Evolutionary conservation across 75 land plant genomes (phyloP), one percentile per base, ranked within the genome.

Genomic region (Selaginella tamariscina): DNA sequence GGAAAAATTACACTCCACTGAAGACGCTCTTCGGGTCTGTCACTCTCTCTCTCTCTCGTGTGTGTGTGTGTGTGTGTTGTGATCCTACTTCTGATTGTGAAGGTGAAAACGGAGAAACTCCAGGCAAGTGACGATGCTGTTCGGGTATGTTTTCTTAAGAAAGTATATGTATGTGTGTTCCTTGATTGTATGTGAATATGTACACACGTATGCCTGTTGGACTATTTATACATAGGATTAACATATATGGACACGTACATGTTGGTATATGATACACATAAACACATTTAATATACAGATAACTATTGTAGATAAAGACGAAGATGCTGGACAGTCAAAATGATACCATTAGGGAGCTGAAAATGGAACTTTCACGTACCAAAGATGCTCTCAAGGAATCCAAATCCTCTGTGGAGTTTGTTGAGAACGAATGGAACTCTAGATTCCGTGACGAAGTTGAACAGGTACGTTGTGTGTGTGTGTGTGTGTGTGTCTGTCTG

Each of bases 271-370:
- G n/a, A n/a, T n/a, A n/a, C n/a, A n/a, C n/a, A n/a, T n/a, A n/a
- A n/a, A n/a, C n/a, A n/a, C n/a, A n/a, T n/a, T n/a, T n/a, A n/a
- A n/a, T n/a, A n/a, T n/a, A n/a, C n/a, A n/a, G n/a, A n/a, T n/a
- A n/a, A n/a, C n/a, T n/a, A n/a, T n/a, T 13, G 5, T 39, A 77
- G 78, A 72, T 73, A 30, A 73, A 77, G 26, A 77, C 0, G 27
- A 65, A 77, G 32, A 73, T 72, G 67, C 49, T 69, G 9, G 74
- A 72, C 15, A 72, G 69, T 57, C 79, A 69, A 29, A 65, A 77
- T 73, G 75, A 65, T 2, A 68, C 67, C 13, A 77, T 77, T 11
- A 33, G 30, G 20, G 71, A 73, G 0, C 60, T 77, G 24, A 77
- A 77, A n/a, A 27, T 30, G 2, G 75, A 73, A 39, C 39, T 77